Evolutionary conservation across 768 basidiomycete species (phyloP).

Genomic region (Sporobolomyces phaffii): DNA sequence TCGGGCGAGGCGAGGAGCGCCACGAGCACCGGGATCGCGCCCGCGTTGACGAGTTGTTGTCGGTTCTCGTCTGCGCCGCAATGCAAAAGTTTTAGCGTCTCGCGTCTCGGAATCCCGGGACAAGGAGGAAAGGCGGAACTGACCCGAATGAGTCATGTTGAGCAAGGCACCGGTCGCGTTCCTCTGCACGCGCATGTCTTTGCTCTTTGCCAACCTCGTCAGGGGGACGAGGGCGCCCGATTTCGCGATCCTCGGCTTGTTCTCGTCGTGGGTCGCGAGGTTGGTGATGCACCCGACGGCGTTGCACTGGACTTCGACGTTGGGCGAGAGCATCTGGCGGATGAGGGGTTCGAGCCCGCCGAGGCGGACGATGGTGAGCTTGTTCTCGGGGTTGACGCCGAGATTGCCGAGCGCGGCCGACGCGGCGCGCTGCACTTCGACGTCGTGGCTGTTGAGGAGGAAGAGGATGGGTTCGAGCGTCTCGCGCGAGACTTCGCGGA

Average conservation of each 20-base stretch:
- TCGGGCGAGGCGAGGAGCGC: slow-evolving; percentile 88
- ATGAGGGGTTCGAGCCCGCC: slow-evolving; percentile 97
- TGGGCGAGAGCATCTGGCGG: slow-evolving; percentile 96
- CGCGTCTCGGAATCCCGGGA: not conserved
- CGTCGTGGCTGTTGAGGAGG: slow-evolving; percentile 92
- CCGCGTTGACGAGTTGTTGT: slow-evolving; percentile 95
- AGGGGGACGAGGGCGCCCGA: slow-evolving; percentile 96
- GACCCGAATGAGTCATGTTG: slow-evolving; percentile 99
- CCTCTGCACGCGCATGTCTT: slow-evolving; percentile 98
- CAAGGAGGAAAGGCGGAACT: not conserved
- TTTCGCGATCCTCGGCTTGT: slow-evolving; percentile 99
- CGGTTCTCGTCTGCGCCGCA: slow-evolving; percentile 80
- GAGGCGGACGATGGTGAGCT: slow-evolving; percentile 93
- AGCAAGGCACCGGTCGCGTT: slow-evolving; percentile 96
- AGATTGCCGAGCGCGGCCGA: slow-evolving; percentile 95
- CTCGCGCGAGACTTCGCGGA: slow-evolving; percentile 89
- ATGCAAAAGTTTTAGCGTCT: too few relatives aligned
- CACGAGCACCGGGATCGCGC: slow-evolving; percentile 91
- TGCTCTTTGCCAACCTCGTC: slow-evolving; percentile 88
- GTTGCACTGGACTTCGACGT: slow-evolving; percentile 99
- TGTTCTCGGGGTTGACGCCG: slow-evolving; percentile 98
- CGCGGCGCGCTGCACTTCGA: slow-evolving; percentile 96
- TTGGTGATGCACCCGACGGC: slow-evolving; percentile 99
- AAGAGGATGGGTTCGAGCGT: slow-evolving; percentile 98
- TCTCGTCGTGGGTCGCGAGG: slow-evolving; percentile 96